Base-by-base conservation (phyloP, 164 flowering plant genomes). In the Tinospora cordifolia region DNA sequence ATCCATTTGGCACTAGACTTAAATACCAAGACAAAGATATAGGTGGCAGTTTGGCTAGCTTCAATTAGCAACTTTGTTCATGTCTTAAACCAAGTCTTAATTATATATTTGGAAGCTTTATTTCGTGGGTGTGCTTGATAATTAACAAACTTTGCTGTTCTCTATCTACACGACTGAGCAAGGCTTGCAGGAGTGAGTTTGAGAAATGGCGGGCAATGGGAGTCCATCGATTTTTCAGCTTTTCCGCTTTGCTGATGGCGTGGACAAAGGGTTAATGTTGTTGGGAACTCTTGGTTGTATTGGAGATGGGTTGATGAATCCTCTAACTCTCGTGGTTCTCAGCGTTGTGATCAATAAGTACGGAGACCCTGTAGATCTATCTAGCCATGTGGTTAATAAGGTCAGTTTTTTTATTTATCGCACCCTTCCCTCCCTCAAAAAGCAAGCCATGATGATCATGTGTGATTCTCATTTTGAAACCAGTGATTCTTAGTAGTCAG, bases 221-320 rank as follows among this genome's bases (percentile, higher is more conserved):
- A 72, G 83, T 69, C 79, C 83, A 6, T 73, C 76, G 0, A 8
- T 73, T 34, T 67, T 73, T 49, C 76, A 73, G 73, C 65, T 74
- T 11, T 85, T 87, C 57, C 68, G 84, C 0, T 87, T 81, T 63
- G 83, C 86, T 1, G 87, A 87, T 74, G 62, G 80, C 14, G 22
- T 68, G 8, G 90, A 87, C 73, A 84, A 79, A 73, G 59, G 81
- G 74, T 67, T 87, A 60, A 25, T 85, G 79, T 57, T 85, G 41
- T 71, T 83, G 8, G 90, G 90, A 39, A 75, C 74, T n/a, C 62
- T 83, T 69, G 90, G 88, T n/a, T 77, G 90, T 76, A 79, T 87
- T 19, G 88, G 87, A 72, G 90, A 87, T 76, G 88, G 90, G 62
- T 19, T 81, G 70, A 76, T 77, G 79, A 70, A 74, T 22, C 87